These are phyloP conservation scores for Liquidambar formosana DNA, from an alignment of 164 flowering plant species.

Conservation along the genomic window DNA sequence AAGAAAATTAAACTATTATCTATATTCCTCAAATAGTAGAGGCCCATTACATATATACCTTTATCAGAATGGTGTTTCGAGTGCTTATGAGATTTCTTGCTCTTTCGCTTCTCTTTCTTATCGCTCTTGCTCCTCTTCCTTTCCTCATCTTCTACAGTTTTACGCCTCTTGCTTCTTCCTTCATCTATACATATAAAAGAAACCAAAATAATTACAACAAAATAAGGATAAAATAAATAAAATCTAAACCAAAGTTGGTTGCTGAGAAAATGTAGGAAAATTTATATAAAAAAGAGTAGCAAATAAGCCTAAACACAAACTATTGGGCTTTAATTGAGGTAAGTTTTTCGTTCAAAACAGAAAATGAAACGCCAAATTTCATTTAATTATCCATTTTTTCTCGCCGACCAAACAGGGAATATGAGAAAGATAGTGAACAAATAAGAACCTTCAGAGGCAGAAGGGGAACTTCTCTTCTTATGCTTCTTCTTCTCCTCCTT, in stretches of 20 bases:
- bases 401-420: not conserved
- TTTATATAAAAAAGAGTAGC: too few species aligned
- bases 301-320: too few species aligned
- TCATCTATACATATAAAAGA: conserved; percentile 27
- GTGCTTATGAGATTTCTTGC: conserved; percentile 38
- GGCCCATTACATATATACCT: conserved; percentile 17
- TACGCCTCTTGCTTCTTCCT: conserved; percentile 27
- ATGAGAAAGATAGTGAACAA: not conserved
- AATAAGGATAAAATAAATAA: not conserved
- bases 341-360: too few species aligned
- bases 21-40: too few species aligned
- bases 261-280: not conserved
- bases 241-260: not conserved
- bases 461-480: conserved; percentile 10
- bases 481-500: conserved; percentile 13
- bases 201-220: not conserved
- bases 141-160: conserved; percentile 25
- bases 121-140: conserved; percentile 28
- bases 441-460: conserved; percentile 26
- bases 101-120: conserved; percentile 26
- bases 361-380: not conserved
- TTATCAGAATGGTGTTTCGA: conserved; percentile 33
- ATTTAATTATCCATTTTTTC: not conserved
- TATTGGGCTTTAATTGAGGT: too few species aligned
- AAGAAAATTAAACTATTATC: too few species aligned